phyloP scores from a whole-genome alignment of 2,329 filamentous ascomycete species.

The Alternaria gaisen region DNA sequence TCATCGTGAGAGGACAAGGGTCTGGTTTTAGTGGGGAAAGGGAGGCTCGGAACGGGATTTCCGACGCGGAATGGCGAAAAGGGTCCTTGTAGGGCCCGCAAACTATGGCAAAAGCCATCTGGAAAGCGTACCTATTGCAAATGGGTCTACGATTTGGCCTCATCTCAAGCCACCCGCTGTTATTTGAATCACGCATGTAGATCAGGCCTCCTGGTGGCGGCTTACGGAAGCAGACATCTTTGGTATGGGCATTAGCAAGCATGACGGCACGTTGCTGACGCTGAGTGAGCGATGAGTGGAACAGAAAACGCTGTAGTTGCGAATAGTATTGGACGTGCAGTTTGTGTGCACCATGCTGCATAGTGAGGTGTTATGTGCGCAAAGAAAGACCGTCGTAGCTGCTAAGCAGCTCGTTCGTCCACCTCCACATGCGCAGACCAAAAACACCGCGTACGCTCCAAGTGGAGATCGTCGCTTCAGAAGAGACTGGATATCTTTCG shows the following conservation, averaged over 20 bases:
- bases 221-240: background rate
- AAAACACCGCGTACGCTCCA: constrained; percentile 6
- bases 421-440: background rate
- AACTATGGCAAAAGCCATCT: background rate
- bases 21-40: constrained; percentile 3
- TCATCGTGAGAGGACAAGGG: constrained; percentile 9
- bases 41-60: constrained; percentile 10
- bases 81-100: background rate
- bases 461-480: constrained; percentile 5
- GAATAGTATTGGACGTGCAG: background rate
- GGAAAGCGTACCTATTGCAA: constrained; percentile 1
- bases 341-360: background rate
- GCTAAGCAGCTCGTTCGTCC: background rate
- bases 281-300: background rate
- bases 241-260: background rate
- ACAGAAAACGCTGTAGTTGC: background rate
- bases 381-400: constrained; percentile 4
- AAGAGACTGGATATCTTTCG: constrained; percentile 35
- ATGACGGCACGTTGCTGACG: background rate
- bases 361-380: background rate
- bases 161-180: constrained; percentile 4
- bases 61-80: constrained; percentile 1
- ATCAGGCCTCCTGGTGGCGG: constrained; percentile 1
- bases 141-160: background rate
- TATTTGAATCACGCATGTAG: background rate